These are phyloP conservation scores for Acer saccharum DNA, from an alignment of 345 rosid species.

Conservation along the genomic window DNA sequence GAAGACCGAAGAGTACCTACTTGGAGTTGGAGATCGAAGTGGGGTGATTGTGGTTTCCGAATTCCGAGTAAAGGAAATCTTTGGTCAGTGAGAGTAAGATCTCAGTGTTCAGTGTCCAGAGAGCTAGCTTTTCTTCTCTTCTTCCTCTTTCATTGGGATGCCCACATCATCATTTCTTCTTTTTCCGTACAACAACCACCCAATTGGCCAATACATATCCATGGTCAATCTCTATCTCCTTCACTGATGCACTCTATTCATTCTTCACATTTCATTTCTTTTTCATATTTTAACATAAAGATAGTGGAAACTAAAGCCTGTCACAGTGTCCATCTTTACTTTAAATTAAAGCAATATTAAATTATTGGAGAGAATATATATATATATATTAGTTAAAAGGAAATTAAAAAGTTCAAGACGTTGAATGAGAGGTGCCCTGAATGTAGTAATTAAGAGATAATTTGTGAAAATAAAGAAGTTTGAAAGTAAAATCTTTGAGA, in stretches of 20 bases:
- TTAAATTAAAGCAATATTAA: not conserved
- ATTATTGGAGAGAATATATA: not conserved
- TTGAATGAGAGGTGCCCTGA: no score
- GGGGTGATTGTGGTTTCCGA: constrained; percentile 31
- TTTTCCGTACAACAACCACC: constrained; percentile 25
- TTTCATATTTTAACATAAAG: not conserved
- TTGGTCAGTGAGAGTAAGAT: constrained; percentile 27
- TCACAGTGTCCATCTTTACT: not conserved
- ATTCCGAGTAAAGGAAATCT: constrained; percentile 41
- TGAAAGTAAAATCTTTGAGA: no score
- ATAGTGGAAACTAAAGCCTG: constrained; percentile 10
- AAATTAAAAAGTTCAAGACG: no score
- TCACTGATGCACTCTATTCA: no score
- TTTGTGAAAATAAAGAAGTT: no score
- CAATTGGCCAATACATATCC: not conserved
- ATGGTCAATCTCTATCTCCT: not conserved
- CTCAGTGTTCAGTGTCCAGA: constrained; percentile 8
- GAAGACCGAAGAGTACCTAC: no score
- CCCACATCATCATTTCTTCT: constrained; percentile 6
- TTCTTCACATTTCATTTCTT: not conserved
- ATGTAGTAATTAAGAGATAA: no score
- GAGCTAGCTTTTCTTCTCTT: not conserved
- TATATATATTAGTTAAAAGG: not conserved
- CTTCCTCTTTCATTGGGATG: constrained; percentile 15
- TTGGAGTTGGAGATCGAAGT: not conserved